Evolutionary conservation across 768 basidiomycete species (phyloP).

Genomic region (Boletus pseudopeckii): DNA sequence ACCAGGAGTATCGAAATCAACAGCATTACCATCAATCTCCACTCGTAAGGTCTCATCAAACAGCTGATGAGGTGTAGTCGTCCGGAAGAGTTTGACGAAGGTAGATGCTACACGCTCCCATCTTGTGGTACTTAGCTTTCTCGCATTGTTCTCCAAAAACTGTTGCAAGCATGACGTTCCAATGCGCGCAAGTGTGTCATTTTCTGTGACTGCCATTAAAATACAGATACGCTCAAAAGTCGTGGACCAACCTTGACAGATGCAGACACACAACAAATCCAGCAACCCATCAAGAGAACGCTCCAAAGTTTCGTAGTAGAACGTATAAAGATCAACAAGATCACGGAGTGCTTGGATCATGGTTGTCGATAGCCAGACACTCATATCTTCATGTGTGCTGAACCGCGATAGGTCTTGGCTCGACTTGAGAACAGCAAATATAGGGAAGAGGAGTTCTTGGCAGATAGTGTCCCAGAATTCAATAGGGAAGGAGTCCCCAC

Average conservation of each 20-base stretch:
- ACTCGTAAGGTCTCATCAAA: constrained; percentile 91
- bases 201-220: constrained; percentile 55
- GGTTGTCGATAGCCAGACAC: constrained; percentile 97
- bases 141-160: constrained; percentile 87
- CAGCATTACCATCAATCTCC: constrained; percentile 62
- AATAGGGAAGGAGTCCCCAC: constrained; percentile 79
- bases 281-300: constrained; percentile 90
- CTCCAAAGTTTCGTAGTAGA: constrained; percentile 89
- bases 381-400: constrained; percentile 97
- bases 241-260: constrained; percentile 80
- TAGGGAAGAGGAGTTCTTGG: constrained; percentile 95
- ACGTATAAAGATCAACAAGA: constrained; percentile 92
- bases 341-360: constrained; percentile 98
- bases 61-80: constrained; percentile 94
- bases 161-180: constrained; percentile 98
- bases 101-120: constrained; percentile 94
- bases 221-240: not conserved
- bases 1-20: constrained; percentile 53
- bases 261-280: constrained; percentile 92
- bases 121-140: constrained; percentile 73
- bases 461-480: constrained; percentile 99
- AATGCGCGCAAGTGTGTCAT: constrained; percentile 95
- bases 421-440: constrained; percentile 93
- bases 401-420: constrained; percentile 91
- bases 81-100: constrained; percentile 94